phyloP scores from a whole-genome alignment of 192 early-diverging fungal genomes.

The Chytriomyces sp. region DNA sequence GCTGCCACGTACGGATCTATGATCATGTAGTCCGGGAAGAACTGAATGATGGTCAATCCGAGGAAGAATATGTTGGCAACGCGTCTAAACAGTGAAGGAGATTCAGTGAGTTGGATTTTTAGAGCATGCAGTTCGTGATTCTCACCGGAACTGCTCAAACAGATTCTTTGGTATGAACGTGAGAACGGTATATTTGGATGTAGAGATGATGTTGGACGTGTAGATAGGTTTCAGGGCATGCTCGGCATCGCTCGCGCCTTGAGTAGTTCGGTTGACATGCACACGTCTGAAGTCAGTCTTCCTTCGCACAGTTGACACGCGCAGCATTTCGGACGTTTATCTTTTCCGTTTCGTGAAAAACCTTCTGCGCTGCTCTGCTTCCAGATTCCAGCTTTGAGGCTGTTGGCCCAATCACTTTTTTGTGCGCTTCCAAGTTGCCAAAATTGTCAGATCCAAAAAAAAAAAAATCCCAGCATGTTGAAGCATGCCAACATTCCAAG shows the following conservation, averaged over 20 bases:
- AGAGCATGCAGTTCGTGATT: conserved; percentile 30
- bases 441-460: not conserved
- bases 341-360: not conserved
- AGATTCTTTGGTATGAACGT: conserved; percentile 91
- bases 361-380: not conserved
- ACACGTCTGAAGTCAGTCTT: not conserved
- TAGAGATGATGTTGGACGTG: conserved; percentile 79
- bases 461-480: too few species aligned
- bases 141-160: conserved; percentile 88
- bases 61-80: conserved; percentile 83
- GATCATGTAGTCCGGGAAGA: conserved; percentile 80
- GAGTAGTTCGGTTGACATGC: conserved; percentile 26
- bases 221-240: conserved; percentile 43
- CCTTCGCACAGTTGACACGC: not conserved
- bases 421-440: not conserved
- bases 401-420: too few species aligned
- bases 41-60: conserved; percentile 77
- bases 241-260: not conserved
- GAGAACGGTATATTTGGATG: conserved; percentile 87
- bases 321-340: not conserved
- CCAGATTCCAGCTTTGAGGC: too few species aligned
- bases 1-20: conserved; percentile 81
- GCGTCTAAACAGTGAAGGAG: conserved; percentile 31
- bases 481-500: too few species aligned
- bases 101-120: not conserved